Percentiles rank a stretch among this genome's conserved stretches.
Conservation (phyloP, 345 rosid genomes). For the Gossypium raimondii region DNA sequence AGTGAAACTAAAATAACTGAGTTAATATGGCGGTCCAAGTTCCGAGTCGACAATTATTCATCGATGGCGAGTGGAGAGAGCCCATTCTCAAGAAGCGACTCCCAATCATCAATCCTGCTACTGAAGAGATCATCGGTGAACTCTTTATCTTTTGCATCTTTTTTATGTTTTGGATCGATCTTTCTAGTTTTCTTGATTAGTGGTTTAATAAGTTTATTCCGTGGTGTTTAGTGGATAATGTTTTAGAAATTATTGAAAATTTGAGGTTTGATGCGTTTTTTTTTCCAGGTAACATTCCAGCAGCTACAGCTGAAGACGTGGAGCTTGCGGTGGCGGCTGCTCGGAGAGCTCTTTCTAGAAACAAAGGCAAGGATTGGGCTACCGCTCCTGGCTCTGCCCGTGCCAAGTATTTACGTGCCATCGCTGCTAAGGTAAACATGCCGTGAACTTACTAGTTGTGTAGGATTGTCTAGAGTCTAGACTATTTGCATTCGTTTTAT, state of each 20-base stretch:
- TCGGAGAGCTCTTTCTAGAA: slow-evolving; percentile 60
- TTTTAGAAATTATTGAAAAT: background rate
- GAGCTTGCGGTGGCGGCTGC: slow-evolving; percentile 90
- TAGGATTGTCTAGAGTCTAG: background rate
- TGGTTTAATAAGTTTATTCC: slow-evolving; percentile 8
- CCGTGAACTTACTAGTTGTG: background rate
- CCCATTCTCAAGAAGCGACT: slow-evolving; percentile 62
- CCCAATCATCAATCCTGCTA: slow-evolving; percentile 74
- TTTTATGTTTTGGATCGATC: background rate
- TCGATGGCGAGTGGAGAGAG: slow-evolving; percentile 83
- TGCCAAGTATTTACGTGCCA: slow-evolving; percentile 88
- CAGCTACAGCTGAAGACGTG: slow-evolving; percentile 91
- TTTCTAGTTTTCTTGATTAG: background rate
- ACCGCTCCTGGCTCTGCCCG: slow-evolving; percentile 72
- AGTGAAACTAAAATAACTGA: background rate
- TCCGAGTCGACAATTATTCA: slow-evolving; percentile 65
- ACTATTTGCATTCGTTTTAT: background rate
- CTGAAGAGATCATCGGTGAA: slow-evolving; percentile 71
- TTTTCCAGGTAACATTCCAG: slow-evolving; percentile 79
- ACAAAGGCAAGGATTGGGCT: slow-evolving; percentile 83
- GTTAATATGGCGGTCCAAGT: slow-evolving; percentile 46
- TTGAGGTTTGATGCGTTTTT: background rate
- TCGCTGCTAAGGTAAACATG: slow-evolving; percentile 78
- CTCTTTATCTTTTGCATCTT: background rate
- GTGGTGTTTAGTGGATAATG: background rate